These are phyloP conservation scores for Aspergillus bridgeri DNA, from an alignment of 495 filamentous ascomycete species.

Conservation along the genomic window DNA sequence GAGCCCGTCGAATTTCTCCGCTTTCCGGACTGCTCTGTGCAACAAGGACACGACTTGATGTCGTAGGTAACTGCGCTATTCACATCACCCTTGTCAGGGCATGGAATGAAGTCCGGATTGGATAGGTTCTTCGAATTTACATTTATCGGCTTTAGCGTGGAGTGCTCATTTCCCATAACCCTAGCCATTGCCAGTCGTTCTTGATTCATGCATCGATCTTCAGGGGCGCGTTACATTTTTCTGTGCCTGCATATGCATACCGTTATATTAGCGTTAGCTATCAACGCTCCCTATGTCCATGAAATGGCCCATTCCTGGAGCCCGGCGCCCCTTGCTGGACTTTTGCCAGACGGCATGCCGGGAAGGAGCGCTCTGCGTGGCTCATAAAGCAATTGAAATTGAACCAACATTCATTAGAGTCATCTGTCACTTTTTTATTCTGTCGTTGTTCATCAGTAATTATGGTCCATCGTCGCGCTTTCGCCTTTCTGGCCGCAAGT, in stretches of 20 bases:
- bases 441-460: constrained; percentile 1
- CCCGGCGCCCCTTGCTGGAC: background rate
- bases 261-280: background rate
- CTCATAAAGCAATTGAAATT: background rate
- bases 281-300: background rate
- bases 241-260: background rate
- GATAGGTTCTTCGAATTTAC: background rate
- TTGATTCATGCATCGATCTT: background rate
- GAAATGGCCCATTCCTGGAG: background rate
- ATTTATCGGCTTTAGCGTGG: background rate
- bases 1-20: background rate
- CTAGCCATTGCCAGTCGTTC: background rate
- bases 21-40: background rate
- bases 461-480: constrained; percentile 12
- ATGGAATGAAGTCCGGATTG: background rate
- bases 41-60: background rate
- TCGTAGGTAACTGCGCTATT: background rate
- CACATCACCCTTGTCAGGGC: background rate
- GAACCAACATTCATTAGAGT: background rate
- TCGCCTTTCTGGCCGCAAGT: constrained; percentile 18
- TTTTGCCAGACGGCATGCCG: constrained; percentile 13
- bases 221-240: background rate
- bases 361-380: background rate
- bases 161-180: background rate
- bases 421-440: background rate